Base-by-base conservation (phyloP, 371 early-diverging fungal genomes). In the Rhizopus microsporus region DNA sequence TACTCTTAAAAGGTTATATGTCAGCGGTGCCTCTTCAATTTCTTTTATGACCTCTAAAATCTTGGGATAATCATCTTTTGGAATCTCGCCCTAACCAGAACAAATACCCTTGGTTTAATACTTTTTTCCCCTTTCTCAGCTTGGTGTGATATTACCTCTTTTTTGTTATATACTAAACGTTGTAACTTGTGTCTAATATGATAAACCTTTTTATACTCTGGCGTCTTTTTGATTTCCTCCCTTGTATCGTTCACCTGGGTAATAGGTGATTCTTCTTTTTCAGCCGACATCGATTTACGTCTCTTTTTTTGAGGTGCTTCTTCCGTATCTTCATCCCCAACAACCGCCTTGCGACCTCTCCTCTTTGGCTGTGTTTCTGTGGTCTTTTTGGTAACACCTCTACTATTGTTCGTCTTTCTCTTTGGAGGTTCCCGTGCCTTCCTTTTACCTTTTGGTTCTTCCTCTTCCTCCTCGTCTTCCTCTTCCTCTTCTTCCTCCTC, bases 161-260 rank as follows among this genome's bases (percentile, higher is more conserved):
- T 75, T 60, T 77, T 80, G 33, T 76, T 70, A 56, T 79, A 79
- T 30, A 79, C 75, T 48, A 79, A 46, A 30, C 69, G 68, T 47
- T 79, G 80, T 56, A 79, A 53, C 42, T 58, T 68, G 48, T 75
- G 80, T 61, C 79, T 62, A 37, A 74, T 51, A 34, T 63, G 65
- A 56, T 78, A 75, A n/a, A 75, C 52, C 46, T 69, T 62, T 47
- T 69, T 73, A 52, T 58, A 69, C 53, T 64, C 75, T 42, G 60
- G 58, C 9, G 67, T 54, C 35, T 69, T 66, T 48, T 59, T 59
- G 9, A 34, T 16, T 17, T 58, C 62, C 12, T 57, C 62, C 51
- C 54, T 59, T 8, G 4, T 7, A 32, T 53, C 57, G 15, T 61
- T 16, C 44, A 40, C n/a, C 34, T 54, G 54, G 40, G 54, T 31